Evolutionary conservation across 2,329 filamentous ascomycete genomes (phyloP).

Genomic region (Aurifilum marmelostoma): DNA sequence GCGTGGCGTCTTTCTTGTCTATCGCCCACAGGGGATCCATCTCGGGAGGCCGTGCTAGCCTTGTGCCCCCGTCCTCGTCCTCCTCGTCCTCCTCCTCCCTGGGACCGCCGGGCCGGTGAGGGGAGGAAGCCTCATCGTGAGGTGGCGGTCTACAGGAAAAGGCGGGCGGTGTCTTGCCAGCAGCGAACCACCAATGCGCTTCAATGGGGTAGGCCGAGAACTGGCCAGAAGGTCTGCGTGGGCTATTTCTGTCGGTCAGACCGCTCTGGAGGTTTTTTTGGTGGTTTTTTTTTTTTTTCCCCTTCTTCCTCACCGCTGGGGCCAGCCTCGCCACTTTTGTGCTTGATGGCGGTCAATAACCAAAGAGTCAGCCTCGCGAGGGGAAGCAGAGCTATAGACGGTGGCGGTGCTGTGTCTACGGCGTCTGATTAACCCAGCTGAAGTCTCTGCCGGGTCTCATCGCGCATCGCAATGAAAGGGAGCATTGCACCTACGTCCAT

Average conservation of each 20-base stretch:
- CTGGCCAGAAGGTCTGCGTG: not conserved
- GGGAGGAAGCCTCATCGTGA: not conserved
- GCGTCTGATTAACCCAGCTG: not conserved
- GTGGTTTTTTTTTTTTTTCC: not conserved
- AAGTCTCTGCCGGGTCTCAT: not conserved
- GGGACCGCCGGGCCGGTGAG: no score
- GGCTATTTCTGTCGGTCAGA: not conserved
- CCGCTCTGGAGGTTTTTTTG: not conserved
- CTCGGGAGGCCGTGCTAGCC: slow-evolving; percentile 2
- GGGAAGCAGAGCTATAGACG: not conserved
- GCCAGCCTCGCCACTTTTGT: not conserved
- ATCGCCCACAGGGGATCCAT: not conserved
- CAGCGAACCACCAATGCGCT: not conserved
- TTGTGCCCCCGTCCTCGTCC: not conserved
- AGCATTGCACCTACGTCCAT: not conserved
- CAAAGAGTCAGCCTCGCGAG: not conserved
- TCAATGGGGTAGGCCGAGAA: not conserved
- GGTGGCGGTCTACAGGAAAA: not conserved
- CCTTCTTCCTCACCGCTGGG: not conserved
- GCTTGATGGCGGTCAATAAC: not conserved
- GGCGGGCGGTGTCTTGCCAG: not conserved
- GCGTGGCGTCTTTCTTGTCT: not conserved
- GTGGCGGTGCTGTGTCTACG: not conserved
- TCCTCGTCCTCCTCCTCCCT: not conserved
- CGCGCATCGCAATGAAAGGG: not conserved